Evolutionary conservation across 2,329 filamentous ascomycete species (phyloP), one percentile per base, ranked within the genome.

Genomic region (Penicillium sp.): DNA sequence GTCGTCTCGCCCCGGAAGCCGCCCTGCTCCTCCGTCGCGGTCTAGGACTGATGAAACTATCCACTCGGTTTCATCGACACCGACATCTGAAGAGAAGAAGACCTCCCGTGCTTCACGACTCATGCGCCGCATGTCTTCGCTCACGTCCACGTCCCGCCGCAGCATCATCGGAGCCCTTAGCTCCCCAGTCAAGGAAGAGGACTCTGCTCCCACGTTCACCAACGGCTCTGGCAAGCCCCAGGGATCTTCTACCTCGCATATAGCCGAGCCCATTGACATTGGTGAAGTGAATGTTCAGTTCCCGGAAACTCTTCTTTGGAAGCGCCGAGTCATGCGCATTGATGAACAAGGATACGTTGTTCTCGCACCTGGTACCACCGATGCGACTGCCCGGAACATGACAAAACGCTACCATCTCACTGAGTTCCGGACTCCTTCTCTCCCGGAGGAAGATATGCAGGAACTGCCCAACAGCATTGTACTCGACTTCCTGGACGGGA

Each of bases 241-340:
- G 83, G 49, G 77, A 82, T 46, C 54, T 36, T 43, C 54, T n/a
- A 41, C 30, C 6, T 40, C 48, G 22, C 58, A 54, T 36, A 53
- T 64, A 16, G 72, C 75, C 12, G 74, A 86, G 44, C 77, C 85
- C 22, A 77, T 88, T 3, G 84, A 86, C 54, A 80, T 95, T 69
- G 89, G 91, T 41, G 89, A 96, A 63, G 86, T 99, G 55, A 97
- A 99, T 62, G 88, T 97, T 10, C 93, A 99, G 67, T 96, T 99
- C 67, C 93, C 93, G 0, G 92, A 97, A 66, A 95, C 89, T 46
- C 78, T 99, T 39, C 79, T 99, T 11, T 99, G 93, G 93, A 99
- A 97, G 75, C 87, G 92, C 46, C 84, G 93, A 52, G 90, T 86
- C 63, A 84, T 96, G 72, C 86, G 86, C 56, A 82, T 99, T 49